Evolutionary conservation across 768 basidiomycete species (phyloP), one percentile per base, ranked within the genome.

Genomic region (Pholiota molesta): DNA sequence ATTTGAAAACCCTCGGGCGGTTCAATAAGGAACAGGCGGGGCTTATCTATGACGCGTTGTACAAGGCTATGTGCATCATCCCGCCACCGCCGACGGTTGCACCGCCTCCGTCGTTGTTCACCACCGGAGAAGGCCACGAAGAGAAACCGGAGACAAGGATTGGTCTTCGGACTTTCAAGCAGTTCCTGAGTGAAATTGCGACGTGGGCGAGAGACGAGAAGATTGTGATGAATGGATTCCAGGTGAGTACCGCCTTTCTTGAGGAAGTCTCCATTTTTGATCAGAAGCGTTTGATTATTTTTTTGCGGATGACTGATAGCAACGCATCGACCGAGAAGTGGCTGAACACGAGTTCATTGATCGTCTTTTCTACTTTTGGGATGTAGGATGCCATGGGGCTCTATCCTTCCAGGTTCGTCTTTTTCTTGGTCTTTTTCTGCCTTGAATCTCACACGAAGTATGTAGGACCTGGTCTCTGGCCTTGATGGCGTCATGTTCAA

Each of bases 311-410:
- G n/a, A 49, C 14, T 49, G 35, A 45, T 63, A 94, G 92, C 89
- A 92, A 85, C 88, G 97, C 54, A 79, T 94, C 23, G 94, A 97
- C 69, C 84, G 92, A 53, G 86, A 89, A 68, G 83, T 97, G n/a
- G 95, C 94, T 35, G 97, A 99, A 63, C 97, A 99, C 69, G 96
- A 97, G 68, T 83, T 99, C 61, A 92, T 99, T 58, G 94, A 98
- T 69, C 81, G 95, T 23, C 74, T 99, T 53, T 99, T 97, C 78
- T 95, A 83, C 77, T 94, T 93, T 70, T 99, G 97, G 97, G 97
- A 99, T 77, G 83, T 79, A 2, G 84, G 88, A 19, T 86, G 84
- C 71, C 79, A 83, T 61, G 97, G 96, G 0, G 90, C 95, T 1
- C 75, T 99, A 42, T 95, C 94, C 4, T 90, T 97, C 75, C 95